These are phyloP conservation scores for Yamadazyma ubonensis DNA, from an alignment of 805 yeast genomes.

Conservation along the genomic window DNA sequence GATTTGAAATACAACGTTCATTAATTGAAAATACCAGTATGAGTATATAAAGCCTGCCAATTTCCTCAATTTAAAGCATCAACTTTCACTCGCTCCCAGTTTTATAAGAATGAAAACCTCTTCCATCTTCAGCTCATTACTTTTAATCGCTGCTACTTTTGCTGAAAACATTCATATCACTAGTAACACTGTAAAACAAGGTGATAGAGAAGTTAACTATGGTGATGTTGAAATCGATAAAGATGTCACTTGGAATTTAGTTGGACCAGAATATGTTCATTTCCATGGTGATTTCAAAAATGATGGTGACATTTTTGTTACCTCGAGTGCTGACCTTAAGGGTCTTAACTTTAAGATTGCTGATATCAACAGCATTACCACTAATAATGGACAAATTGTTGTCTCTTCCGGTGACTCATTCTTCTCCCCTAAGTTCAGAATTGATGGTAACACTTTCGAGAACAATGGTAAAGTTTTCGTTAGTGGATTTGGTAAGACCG, in stretches of 20 bases:
- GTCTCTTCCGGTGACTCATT: constrained; percentile 22
- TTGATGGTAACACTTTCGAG: constrained; percentile 19
- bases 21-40: too few species aligned
- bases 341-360: constrained; percentile 17
- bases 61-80: too few species aligned
- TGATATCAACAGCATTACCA: constrained; percentile 11
- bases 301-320: constrained; percentile 23
- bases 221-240: constrained; percentile 16
- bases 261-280: constrained; percentile 19
- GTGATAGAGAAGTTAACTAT: constrained; percentile 6
- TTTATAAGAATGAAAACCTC: constrained; percentile 11
- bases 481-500: constrained; percentile 19
- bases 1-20: too few species aligned
- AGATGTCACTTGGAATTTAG: constrained; percentile 25
- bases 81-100: too few species aligned
- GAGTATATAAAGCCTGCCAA: too few species aligned
- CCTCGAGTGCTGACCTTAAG: constrained; percentile 14
- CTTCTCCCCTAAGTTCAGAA: constrained; percentile 18
- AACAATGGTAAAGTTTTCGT: constrained; percentile 26
- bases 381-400: constrained; percentile 22
- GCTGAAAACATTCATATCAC: constrained; percentile 9
- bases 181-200: constrained; percentile 6
- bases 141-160: constrained; percentile 12
- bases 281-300: constrained; percentile 21
- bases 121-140: constrained; percentile 13